Conservation (phyloP, 768 basidiomycete species). For the Gymnopilus dilepis region DNA sequence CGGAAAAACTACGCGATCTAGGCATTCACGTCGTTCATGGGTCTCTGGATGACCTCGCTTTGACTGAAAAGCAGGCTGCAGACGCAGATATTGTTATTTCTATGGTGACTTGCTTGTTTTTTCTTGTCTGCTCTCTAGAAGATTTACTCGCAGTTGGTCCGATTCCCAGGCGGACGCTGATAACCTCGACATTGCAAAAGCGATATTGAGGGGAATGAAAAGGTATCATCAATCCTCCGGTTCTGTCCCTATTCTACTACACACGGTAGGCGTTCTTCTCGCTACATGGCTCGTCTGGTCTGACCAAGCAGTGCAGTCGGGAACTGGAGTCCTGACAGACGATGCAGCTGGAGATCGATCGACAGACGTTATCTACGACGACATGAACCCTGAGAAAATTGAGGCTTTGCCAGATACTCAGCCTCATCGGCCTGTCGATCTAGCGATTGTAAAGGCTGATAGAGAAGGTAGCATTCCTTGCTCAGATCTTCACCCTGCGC, state of each 20-base stretch:
- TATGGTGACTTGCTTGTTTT: constrained; percentile 30
- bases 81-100: constrained; percentile 46
- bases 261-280: constrained; percentile 52
- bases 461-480: constrained; percentile 54
- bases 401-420: constrained; percentile 47
- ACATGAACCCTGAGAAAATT: constrained; percentile 48
- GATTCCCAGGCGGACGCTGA: constrained; percentile 44
- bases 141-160: constrained; percentile 8
- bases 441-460: constrained; percentile 50
- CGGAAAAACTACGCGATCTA: constrained; percentile 42
- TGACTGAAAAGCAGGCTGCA: constrained; percentile 47
- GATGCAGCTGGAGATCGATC: constrained; percentile 42
- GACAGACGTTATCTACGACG: constrained; percentile 48
- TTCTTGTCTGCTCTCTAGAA: not conserved
- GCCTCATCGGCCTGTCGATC: constrained; percentile 54
- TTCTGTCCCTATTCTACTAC: constrained; percentile 55
- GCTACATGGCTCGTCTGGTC: too few relatives aligned
- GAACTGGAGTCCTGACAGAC: constrained; percentile 46
- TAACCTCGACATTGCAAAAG: constrained; percentile 41
- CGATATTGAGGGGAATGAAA: constrained; percentile 58
- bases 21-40: constrained; percentile 46
- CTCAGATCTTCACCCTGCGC: too few relatives aligned
- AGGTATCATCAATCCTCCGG: constrained; percentile 47
- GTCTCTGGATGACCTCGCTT: constrained; percentile 36
- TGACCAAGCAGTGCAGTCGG: too few relatives aligned